Conservation (phyloP, 495 filamentous ascomycete genomes). For the Ascodesmis nigricans region DNA sequence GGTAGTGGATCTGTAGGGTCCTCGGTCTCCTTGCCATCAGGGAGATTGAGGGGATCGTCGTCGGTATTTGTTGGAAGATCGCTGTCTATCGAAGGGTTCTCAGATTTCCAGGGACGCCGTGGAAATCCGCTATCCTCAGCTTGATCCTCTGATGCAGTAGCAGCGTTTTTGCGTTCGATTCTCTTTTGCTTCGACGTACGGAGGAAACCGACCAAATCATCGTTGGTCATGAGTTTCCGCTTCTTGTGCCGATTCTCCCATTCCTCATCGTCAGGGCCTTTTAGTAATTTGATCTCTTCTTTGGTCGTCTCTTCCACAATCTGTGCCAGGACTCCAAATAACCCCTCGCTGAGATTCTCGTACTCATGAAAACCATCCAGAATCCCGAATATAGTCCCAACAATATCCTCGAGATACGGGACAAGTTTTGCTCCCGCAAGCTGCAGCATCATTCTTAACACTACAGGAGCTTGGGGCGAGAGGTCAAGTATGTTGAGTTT, state of each 20-base stretch:
- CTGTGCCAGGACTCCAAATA: constrained; percentile 61
- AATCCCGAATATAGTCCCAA: constrained; percentile 72
- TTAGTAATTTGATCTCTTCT: constrained; percentile 34
- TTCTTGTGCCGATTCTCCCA: constrained; percentile 2
- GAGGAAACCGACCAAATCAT: constrained; percentile 22
- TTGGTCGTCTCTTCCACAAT: constrained; percentile 64
- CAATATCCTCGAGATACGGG: constrained; percentile 77
- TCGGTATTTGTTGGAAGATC: neutral
- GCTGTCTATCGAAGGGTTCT: neutral
- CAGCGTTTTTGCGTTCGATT: too few species aligned
- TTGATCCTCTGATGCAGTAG: neutral
- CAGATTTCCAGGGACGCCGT: neutral
- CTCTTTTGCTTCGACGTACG: too few species aligned
- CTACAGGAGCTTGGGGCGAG: constrained; percentile 72
- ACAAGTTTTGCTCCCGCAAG: constrained; percentile 62
- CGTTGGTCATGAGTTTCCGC: constrained; percentile 14
- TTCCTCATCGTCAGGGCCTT: constrained; percentile 8
- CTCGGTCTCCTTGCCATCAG: constrained; percentile 11
- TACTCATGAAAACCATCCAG: constrained; percentile 89
- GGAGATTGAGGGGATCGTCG: neutral
- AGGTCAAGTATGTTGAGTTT: constrained; percentile 81
- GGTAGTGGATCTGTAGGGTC: constrained; percentile 24
- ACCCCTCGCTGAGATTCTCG: constrained; percentile 55
- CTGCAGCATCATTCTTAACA: constrained; percentile 82
- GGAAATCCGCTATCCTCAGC: neutral